These are phyloP conservation scores for Waltergamsia citrina DNA, from an alignment of 2,329 filamentous ascomycete genomes.

Conservation along the genomic window DNA sequence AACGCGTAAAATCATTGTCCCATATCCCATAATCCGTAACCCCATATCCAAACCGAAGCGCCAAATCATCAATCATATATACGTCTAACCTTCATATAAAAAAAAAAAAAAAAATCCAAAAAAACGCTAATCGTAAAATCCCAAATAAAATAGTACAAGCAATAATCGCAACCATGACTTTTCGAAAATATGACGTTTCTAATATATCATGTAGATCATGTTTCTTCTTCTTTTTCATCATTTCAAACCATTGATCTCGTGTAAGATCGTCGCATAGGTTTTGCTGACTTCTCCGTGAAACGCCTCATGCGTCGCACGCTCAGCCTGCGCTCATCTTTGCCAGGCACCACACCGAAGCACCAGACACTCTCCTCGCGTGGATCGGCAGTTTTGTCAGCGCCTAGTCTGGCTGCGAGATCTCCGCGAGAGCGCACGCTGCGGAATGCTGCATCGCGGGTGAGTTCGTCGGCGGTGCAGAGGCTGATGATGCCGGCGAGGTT, in stretches of 20 bases:
- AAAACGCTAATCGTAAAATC: too few species aligned
- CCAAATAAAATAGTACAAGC: too few species aligned
- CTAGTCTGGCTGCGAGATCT: conserved; percentile 61
- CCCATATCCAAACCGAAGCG: too few species aligned
- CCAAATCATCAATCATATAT: too few species aligned
- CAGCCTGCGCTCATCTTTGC: conserved; percentile 29
- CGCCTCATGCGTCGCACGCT: conserved; percentile 33
- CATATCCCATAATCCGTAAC: too few species aligned
- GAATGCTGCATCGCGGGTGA: conserved; percentile 67
- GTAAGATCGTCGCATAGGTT: conserved; percentile 8
- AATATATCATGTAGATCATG: too few species aligned
- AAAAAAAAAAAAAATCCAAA: too few species aligned
- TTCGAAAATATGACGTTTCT: too few species aligned
- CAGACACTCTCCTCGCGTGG: conserved; percentile 39
- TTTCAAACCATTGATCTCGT: conserved; percentile 13
- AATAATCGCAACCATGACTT: too few species aligned
- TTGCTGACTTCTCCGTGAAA: conserved; percentile 30
- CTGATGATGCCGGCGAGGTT: conserved; percentile 69
- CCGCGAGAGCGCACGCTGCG: conserved; percentile 54
- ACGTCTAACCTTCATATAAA: too few species aligned
- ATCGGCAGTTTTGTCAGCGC: conserved; percentile 33
- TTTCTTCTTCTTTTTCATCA: not conserved
- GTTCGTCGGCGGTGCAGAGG: conserved; percentile 64
- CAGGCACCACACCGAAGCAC: conserved; percentile 33
- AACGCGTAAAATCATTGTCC: too few species aligned